Base-by-base conservation (phyloP, 352 stramenopile genomes). In the Phytophthora quininea region DNA sequence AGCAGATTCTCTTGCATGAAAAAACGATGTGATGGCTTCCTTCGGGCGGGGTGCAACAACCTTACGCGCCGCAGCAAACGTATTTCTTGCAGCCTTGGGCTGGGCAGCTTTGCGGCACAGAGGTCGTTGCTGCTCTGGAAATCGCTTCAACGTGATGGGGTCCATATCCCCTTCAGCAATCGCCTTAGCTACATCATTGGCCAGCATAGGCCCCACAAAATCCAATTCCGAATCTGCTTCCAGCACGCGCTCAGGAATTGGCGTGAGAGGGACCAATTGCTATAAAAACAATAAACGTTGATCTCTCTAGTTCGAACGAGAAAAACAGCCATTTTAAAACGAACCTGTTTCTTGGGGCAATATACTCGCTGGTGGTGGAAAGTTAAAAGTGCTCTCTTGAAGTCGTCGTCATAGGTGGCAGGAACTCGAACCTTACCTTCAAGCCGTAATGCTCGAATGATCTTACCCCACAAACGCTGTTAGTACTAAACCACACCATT, bases 161-260 rank as follows among this genome's bases (percentile, higher is more conserved):
- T 95, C 88, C 70, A 93, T 82, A 51, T 91, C 73, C 48, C 88
- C 88, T 47, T 89, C 62, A 14, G 88, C 86, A 52, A 95, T 89
- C 27, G 60, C 73, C 30, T 61, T 65, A 4, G 88, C 86, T 29
- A 80, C 35, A 24, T 80, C 74, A 31, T 80, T 62, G 0, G 69
- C 9, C 6, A 95, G 61, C 49, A 82, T 69, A 2, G 84, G 82
- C 1, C 88, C 88, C 5, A 95, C 65, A 48, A 92, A 95, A 15
- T 89, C 74, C 77, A 89, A 84, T 32, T 42, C 50, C 3, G 50
- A 49, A 31, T 86, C 66, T 43, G 62, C 68, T 8, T 64, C 61
- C 2, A 76, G 30, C 27, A 79, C 10, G 8, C 80, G 61, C 0
- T 58, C 33, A 38, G 79, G 66, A 49, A 92, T 77, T 1, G 84